These are phyloP conservation scores for Monilinia vaccinii-corymbosi DNA, from an alignment of 2,329 filamentous ascomycete species.

Conservation along the genomic window DNA sequence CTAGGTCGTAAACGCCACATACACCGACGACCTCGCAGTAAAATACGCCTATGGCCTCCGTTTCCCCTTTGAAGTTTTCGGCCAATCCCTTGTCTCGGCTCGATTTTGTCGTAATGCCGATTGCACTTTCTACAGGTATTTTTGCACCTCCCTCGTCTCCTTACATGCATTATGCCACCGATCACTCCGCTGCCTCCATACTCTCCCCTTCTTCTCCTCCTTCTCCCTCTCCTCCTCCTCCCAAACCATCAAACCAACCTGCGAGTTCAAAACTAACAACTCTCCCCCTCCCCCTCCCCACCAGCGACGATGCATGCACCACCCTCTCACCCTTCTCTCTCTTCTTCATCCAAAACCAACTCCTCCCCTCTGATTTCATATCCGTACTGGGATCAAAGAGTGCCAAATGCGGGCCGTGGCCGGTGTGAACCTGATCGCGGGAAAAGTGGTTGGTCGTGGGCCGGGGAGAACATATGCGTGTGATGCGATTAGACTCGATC, in stretches of 20 bases:
- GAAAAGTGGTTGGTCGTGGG: not conserved
- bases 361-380: not conserved
- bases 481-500: not conserved
- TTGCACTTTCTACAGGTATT: not conserved
- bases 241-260: accelerated
- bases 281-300: not conserved
- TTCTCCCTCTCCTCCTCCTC: accelerated
- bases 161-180: too few species aligned
- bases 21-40: not conserved
- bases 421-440: not conserved
- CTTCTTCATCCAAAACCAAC: not conserved
- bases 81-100: not conserved
- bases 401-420: not conserved
- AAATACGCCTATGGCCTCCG: not conserved
- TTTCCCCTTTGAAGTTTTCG: not conserved
- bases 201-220: not conserved
- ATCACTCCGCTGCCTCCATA: too few species aligned
- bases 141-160: not conserved
- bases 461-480: too few species aligned
- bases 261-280: not conserved
- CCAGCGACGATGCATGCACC: not conserved
- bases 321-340: not conserved
- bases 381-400: not conserved
- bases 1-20: not conserved
- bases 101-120: not conserved